A percentile compares a stretch with the other conserved stretches of the same genome.
Evolutionary conservation across 2,329 filamentous ascomycete species (phyloP).

Genomic region (Orbilia javanica): DNA sequence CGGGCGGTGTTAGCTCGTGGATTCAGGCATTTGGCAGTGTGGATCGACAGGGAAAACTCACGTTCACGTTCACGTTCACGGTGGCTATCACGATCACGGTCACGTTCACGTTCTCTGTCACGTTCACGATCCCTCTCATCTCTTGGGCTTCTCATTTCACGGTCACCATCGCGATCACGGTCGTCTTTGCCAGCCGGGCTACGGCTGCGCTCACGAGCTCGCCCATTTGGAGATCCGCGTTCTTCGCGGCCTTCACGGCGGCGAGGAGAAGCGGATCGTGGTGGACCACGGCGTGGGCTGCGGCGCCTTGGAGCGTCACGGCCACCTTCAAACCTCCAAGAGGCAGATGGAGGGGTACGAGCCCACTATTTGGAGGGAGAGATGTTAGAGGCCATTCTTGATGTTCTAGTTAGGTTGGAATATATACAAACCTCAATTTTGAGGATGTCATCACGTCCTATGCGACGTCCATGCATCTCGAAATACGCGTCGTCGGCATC

Average conservation of each 20-base stretch:
- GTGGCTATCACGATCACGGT: constrained; percentile 65
- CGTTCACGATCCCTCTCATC: constrained; percentile 76
- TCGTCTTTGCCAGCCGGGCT: constrained; percentile 91
- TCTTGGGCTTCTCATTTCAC: constrained; percentile 75
- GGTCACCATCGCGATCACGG: constrained; percentile 81
- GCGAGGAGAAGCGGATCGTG: constrained; percentile 78
- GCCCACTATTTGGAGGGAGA: constrained; percentile 78
- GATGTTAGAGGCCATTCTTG: neutral
- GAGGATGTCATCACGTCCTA: constrained; percentile 91
- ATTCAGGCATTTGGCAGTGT: constrained; percentile 35
- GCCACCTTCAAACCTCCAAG: constrained; percentile 97
- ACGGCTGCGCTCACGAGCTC: constrained; percentile 75
- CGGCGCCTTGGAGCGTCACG: constrained; percentile 76
- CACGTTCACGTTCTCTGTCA: constrained; percentile 53
- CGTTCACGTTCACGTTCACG: constrained; percentile 75
- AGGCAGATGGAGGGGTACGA: constrained; percentile 95
- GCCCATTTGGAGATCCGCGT: constrained; percentile 69
- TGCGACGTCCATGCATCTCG: constrained; percentile 99
- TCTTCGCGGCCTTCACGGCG: constrained; percentile 75
- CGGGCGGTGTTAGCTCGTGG: constrained; percentile 62
- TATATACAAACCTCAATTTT: constrained; percentile 88
- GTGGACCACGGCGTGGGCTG: constrained; percentile 66
- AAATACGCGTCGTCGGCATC: constrained; percentile 99
- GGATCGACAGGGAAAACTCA: constrained; percentile 69
- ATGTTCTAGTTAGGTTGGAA: constrained; percentile 9